Evolutionary conservation across 2,329 filamentous ascomycete genomes (phyloP), one percentile per base, ranked within the genome.

Genomic region (Penicillium janthinellum): DNA sequence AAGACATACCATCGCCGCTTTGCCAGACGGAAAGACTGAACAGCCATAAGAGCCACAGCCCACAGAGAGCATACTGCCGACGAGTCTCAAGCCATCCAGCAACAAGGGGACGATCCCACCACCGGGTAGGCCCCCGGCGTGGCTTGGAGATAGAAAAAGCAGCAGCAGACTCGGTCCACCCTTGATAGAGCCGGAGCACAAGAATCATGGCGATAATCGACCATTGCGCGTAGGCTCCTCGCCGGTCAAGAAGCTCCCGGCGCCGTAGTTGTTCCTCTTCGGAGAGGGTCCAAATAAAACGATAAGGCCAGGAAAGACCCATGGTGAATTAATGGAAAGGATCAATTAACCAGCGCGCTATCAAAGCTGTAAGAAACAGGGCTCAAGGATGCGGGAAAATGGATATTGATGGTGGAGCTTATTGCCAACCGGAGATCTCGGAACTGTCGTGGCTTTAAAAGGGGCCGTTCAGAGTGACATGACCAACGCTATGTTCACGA

Each of bases 221-320:
- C 61, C 79, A 72, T 70, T 87, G 85, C 15, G 84, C 85, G 39
- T 83, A 73, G n/a, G 77, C 71, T 7, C 83, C 84, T 55, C 86
- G 84, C 52, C 75, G 74, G 66, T 86, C 81, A n/a, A 88, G 79
- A 25, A 82, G 69, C 25, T 79, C 74, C 37, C 84, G 78, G 38
- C 85, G 79, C 28, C 78, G 76, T 49, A 81, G 74, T 56, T 81
- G 79, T 64, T 86, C 81, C 28, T 79, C 75, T 14, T 80, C 72
- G 12, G 78, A 77, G 28, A 85, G 75, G n/a, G 77, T 76, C 28
- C 28, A 31, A 39, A 83, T 71, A 63, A 87, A 87, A 31, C 80
- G 80, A 69, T 84, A 87, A 15, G 74, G 74, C 71, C 80, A 82
- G 35, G 65, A 55, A 11, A 59, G 54, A 47, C 65, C 61, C 68